phyloP scores from a whole-genome alignment of 2,329 filamentous ascomycete species.

The Thelonectria rubi region DNA sequence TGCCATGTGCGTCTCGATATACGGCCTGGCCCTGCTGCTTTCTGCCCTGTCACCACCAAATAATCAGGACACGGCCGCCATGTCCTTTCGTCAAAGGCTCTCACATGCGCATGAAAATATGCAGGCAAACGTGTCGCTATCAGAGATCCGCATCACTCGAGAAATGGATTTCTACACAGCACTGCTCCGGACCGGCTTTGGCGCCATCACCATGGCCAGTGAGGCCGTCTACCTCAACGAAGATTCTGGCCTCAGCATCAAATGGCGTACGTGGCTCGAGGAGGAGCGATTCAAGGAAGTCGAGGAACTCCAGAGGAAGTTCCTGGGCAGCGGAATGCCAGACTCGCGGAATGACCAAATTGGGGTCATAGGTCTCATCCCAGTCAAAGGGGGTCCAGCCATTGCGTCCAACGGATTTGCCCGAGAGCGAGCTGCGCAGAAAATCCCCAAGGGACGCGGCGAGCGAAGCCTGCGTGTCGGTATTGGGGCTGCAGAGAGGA shows the following conservation, averaged over 20 bases:
- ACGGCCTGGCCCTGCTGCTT: slow-evolving; percentile 77
- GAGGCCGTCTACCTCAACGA: slow-evolving; percentile 97
- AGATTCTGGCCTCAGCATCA: slow-evolving; percentile 77
- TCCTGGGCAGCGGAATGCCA: slow-evolving; percentile 56
- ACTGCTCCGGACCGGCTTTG: slow-evolving; percentile 85
- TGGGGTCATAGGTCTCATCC: slow-evolving; percentile 64
- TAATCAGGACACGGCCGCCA: slow-evolving; percentile 38
- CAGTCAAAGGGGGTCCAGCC: slow-evolving; percentile 58
- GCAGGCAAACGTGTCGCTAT: slow-evolving; percentile 88
- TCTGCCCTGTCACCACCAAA: slow-evolving; percentile 63
- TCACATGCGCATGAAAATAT: slow-evolving; percentile 82
- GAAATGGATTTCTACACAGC: slow-evolving; percentile 97
- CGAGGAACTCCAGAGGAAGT: slow-evolving; percentile 65
- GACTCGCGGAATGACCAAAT: slow-evolving; percentile 61
- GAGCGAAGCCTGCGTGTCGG: slow-evolving; percentile 66
- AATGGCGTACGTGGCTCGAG: slow-evolving; percentile 88
- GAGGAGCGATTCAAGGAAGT: slow-evolving; percentile 84
- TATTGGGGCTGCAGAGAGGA: slow-evolving; percentile 81
- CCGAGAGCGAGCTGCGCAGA: slow-evolving; percentile 74
- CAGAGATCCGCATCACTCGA: slow-evolving; percentile 80
- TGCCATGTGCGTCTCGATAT: slow-evolving; percentile 77
- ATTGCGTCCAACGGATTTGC: slow-evolving; percentile 68
- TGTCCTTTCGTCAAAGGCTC: slow-evolving; percentile 68
- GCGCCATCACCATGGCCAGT: slow-evolving; percentile 88
- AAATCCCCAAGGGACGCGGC: slow-evolving; percentile 57